A percentile compares a stretch with the other conserved stretches of the same genome.
Evolutionary conservation across 73 alveolate species (phyloP).

Genomic region (Tetrahymena borealis): DNA sequence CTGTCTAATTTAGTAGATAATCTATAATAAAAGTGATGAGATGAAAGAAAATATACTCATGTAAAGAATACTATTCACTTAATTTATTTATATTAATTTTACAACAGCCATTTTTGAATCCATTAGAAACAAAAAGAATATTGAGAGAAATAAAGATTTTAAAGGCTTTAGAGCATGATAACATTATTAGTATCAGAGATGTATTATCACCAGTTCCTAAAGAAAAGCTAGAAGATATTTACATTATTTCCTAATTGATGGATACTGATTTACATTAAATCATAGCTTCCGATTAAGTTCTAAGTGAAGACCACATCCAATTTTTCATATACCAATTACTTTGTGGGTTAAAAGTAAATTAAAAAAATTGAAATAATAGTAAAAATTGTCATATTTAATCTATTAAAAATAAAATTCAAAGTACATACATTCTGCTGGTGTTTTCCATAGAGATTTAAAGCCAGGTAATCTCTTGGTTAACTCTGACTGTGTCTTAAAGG

Average conservation of each 20-base stretch:
- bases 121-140: conserved; percentile 56
- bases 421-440: conserved; percentile 76
- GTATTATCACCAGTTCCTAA: conserved; percentile 46
- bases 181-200: conserved; percentile 29
- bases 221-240: conserved; percentile 63
- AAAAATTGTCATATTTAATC: no score
- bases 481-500: conserved; percentile 29
- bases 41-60: no score
- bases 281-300: conserved; percentile 72
- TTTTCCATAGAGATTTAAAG: conserved; percentile 71
- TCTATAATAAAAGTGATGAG: no score
- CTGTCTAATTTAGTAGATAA: no score
- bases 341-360: conserved; percentile 64
- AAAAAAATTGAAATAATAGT: no score
- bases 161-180: conserved; percentile 65
- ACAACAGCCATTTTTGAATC: conserved; percentile 38
- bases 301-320: conserved; percentile 77
- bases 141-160: conserved; percentile 63
- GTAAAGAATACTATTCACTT: no score
- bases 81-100: no score
- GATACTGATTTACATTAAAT: conserved; percentile 90
- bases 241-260: conserved; percentile 81
- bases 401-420: no score
- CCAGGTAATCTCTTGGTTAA: conserved; percentile 32
- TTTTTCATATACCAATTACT: conserved; percentile 70